These are phyloP conservation scores for Ustilago sp. DNA, from an alignment of 1,284 basidiomycete genomes.

Conservation along the genomic window DNA sequence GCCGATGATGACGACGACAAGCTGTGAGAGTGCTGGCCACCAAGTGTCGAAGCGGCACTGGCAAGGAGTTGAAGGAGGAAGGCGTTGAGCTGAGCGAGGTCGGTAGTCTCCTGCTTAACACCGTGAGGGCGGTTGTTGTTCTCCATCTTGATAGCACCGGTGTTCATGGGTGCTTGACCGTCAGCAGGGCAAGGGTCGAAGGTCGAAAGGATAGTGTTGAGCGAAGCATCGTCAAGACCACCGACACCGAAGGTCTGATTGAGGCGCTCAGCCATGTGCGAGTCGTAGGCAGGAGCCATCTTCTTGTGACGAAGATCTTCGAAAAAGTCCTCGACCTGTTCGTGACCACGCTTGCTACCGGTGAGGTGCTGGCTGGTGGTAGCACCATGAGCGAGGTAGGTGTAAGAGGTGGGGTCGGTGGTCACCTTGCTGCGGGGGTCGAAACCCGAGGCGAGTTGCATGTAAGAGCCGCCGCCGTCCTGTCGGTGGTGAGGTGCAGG, in stretches of 20 bases:
- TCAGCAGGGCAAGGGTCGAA: slow-evolving; percentile 30
- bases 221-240: slow-evolving; percentile 54
- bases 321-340: slow-evolving; percentile 62
- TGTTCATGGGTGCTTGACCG: slow-evolving; percentile 20
- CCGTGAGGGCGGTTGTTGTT: slow-evolving; percentile 57
- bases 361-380: slow-evolving; percentile 48
- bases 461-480: slow-evolving; percentile 46
- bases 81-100: slow-evolving; percentile 67
- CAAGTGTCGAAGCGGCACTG: slow-evolving; percentile 55
- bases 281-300: slow-evolving; percentile 64
- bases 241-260: slow-evolving; percentile 56
- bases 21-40: slow-evolving; percentile 44
- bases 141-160: slow-evolving; percentile 22
- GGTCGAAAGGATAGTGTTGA: slow-evolving; percentile 55
- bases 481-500: slow-evolving; percentile 29
- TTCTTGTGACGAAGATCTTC: slow-evolving; percentile 62
- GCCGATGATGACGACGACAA: slow-evolving; percentile 26
- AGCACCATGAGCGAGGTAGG: slow-evolving; percentile 56
- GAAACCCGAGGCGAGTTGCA: slow-evolving; percentile 37
- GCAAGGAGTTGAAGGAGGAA: slow-evolving; percentile 68
- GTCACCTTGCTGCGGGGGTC: slow-evolving; percentile 45
- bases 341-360: slow-evolving; percentile 58
- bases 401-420: slow-evolving; percentile 61
- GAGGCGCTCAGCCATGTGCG: slow-evolving; percentile 64
- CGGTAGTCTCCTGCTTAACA: slow-evolving; percentile 71